Evolutionary conservation across 441 rosid genomes (phyloP).

Genomic region (Caryocar brasiliense): DNA sequence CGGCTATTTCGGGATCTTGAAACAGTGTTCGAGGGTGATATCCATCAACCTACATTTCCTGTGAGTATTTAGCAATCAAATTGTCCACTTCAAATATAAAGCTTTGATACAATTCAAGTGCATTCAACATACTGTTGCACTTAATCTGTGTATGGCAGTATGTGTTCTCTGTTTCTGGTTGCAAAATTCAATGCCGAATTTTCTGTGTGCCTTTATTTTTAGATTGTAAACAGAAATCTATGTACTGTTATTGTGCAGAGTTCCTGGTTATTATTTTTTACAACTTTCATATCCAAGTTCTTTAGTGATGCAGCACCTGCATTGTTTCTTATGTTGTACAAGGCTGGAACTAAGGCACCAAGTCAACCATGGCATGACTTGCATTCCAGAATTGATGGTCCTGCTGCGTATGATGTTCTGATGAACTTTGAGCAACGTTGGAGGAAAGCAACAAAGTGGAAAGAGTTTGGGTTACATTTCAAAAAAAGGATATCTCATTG

Average conservation of each 20-base stretch:
- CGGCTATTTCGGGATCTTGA: constrained; percentile 61
- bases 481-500: constrained; percentile 49
- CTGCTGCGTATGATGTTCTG: constrained; percentile 91
- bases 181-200: too few species aligned
- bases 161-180: neutral
- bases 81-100: neutral
- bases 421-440: constrained; percentile 94
- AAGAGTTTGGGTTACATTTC: constrained; percentile 46
- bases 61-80: constrained; percentile 39
- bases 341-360: constrained; percentile 67
- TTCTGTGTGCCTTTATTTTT: too few species aligned
- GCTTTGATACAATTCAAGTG: too few species aligned
- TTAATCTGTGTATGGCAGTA: too few species aligned
- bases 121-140: too few species aligned
- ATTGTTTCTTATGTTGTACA: constrained; percentile 6
- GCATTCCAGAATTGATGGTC: constrained; percentile 82
- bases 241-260: too few species aligned
- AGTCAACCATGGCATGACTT: constrained; percentile 96
- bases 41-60: constrained; percentile 78
- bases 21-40: constrained; percentile 61
- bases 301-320: neutral
- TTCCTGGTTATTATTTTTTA: neutral
- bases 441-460: constrained; percentile 72
- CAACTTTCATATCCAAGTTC: neutral
- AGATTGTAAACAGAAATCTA: too few species aligned